Evolutionary conservation across 2,329 filamentous ascomycete species (phyloP).

Genomic region (Orbilia brochopaga): DNA sequence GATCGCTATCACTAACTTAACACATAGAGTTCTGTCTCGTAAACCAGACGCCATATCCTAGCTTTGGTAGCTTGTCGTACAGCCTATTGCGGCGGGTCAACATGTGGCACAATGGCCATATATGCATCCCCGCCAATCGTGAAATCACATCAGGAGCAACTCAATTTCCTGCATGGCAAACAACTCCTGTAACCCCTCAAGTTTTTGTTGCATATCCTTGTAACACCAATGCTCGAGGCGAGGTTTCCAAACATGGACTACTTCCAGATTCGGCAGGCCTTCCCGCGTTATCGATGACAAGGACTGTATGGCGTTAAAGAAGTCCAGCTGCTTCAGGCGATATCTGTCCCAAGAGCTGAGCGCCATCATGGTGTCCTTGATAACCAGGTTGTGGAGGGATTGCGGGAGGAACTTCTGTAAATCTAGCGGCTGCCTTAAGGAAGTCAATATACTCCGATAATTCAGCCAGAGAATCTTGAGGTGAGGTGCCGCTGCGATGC

Average conservation of each 20-base stretch:
- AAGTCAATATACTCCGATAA: constrained; percentile 27
- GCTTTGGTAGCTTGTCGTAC: not conserved
- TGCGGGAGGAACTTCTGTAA: constrained; percentile 28
- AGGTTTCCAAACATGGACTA: constrained; percentile 40
- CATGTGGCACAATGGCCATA: not conserved
- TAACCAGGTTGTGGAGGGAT: constrained; percentile 30
- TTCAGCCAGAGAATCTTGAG: constrained; percentile 45
- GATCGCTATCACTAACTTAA: too few species aligned
- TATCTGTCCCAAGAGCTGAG: constrained; percentile 13
- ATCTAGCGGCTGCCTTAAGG: constrained; percentile 32
- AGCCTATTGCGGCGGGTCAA: not conserved
- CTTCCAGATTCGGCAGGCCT: constrained; percentile 22
- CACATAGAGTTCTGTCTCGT: constrained; percentile 9
- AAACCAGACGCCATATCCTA: constrained; percentile 1
- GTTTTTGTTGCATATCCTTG: constrained; percentile 16
- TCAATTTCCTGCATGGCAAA: constrained; percentile 28
- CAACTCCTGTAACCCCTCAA: constrained; percentile 33
- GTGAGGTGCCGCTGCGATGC: constrained; percentile 27
- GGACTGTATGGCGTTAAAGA: constrained; percentile 26
- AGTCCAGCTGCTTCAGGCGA: constrained; percentile 16
- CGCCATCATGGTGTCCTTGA: constrained; percentile 22
- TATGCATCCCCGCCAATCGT: not conserved
- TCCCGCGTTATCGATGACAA: constrained; percentile 28
- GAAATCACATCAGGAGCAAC: constrained; percentile 28
- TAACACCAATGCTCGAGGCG: constrained; percentile 3